A percentile compares a stretch with the other conserved stretches of the same genome.
Conservation (phyloP, 2,329 filamentous ascomycete species). For the Rhinocladiella mackenziei region DNA sequence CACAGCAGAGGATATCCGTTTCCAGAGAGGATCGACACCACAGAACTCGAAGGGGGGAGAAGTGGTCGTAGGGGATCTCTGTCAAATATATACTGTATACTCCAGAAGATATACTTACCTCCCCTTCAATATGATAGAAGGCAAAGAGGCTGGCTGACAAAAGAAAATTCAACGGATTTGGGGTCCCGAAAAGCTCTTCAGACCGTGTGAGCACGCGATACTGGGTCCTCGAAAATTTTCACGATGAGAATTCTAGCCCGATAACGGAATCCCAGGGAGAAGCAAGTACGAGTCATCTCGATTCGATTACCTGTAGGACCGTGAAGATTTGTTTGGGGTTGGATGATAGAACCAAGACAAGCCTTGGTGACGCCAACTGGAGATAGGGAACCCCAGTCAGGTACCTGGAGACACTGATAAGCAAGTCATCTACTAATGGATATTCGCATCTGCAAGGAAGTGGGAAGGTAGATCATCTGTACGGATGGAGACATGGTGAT, state of each 20-base stretch:
- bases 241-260: too few species aligned
- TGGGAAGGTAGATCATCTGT: slow-evolving; percentile 9
- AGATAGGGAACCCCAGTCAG: slow-evolving; percentile 9
- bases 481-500: not conserved
- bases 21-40: too few species aligned
- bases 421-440: slow-evolving; percentile 7
- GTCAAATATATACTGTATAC: too few species aligned
- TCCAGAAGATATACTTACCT: too few species aligned
- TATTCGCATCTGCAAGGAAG: slow-evolving; percentile 4
- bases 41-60: too few species aligned
- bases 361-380: slow-evolving; percentile 2
- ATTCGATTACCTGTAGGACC: not conserved
- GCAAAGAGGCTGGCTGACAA: too few species aligned
- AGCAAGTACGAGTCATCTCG: not conserved
- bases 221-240: too few species aligned
- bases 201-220: not conserved
- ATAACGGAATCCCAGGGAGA: slow-evolving; percentile 12
- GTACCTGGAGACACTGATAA: slow-evolving; percentile 17
- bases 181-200: slow-evolving; percentile 7
- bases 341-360: not conserved
- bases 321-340: too few species aligned
- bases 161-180: slow-evolving; percentile 2
- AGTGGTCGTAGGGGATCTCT: too few species aligned
- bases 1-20: not conserved
- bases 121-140: too few species aligned